Conservation (phyloP, 371 early-diverging fungal species). For the Parasitella parasitica region DNA sequence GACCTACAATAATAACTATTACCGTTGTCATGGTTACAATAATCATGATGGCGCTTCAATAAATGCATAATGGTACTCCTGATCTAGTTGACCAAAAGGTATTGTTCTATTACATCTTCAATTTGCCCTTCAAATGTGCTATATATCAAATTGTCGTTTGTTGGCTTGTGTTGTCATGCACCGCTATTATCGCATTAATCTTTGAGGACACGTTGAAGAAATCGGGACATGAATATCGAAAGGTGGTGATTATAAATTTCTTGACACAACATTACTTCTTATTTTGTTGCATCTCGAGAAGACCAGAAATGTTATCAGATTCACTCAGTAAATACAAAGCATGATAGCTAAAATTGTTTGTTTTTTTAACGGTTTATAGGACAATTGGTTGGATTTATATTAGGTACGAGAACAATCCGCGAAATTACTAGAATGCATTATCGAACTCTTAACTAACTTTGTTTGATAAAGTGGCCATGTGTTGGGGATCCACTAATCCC, state of each 20-base stretch:
- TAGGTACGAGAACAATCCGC: slow-evolving; percentile 6
- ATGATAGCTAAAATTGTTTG: background rate
- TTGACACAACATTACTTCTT: no score
- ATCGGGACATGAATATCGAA: no score
- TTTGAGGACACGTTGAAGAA: no score
- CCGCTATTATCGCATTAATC: no score
- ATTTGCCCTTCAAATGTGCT: no score
- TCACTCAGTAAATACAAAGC: background rate
- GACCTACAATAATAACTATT: background rate
- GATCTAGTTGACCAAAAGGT: background rate
- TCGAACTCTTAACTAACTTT: background rate
- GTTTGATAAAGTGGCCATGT: slow-evolving; percentile 76
- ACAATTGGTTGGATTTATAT: slow-evolving; percentile 28
- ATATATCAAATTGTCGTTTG: no score
- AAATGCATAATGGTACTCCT: background rate
- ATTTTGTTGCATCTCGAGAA: no score
- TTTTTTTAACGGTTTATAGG: slow-evolving; percentile 1
- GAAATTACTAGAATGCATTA: background rate
- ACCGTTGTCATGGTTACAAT: background rate
- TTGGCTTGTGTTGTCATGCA: no score
- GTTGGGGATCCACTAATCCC: slow-evolving; percentile 96
- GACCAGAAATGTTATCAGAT: background rate
- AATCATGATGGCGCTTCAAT: background rate
- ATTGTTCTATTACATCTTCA: background rate
- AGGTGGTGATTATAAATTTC: no score